phyloP scores from a whole-genome alignment of 495 filamentous ascomycete species.

The Aspergillus mulundensis region DNA sequence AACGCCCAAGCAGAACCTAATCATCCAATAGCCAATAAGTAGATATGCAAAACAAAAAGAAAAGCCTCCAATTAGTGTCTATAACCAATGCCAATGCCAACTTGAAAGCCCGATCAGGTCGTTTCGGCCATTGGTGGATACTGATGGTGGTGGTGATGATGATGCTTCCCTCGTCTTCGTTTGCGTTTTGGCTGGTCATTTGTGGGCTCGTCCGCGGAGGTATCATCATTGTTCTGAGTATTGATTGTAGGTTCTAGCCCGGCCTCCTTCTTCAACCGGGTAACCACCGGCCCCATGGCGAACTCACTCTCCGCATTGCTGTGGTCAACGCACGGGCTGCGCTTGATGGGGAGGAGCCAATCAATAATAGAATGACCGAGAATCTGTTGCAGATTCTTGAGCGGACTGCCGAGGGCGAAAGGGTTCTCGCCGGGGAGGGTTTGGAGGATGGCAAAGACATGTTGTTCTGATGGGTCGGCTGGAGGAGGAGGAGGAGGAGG shows the following conservation, averaged over 20 bases:
- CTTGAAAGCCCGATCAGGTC: neutral
- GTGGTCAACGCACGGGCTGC: constrained; percentile 59
- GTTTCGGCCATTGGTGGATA: neutral
- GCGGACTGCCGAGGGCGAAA: constrained; percentile 61
- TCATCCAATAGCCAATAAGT: too few relatives aligned
- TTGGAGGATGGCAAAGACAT: constrained; percentile 71
- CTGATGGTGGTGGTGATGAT: neutral
- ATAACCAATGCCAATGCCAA: neutral
- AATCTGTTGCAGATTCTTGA: constrained; percentile 67
- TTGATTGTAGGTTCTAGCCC: constrained; percentile 26
- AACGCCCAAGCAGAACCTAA: too few relatives aligned
- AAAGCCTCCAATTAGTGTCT: neutral
- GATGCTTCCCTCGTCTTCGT: constrained; percentile 12
- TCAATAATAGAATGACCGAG: constrained; percentile 68
- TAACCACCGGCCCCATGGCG: constrained; percentile 48
- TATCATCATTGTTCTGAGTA: neutral
- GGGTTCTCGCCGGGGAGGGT: constrained; percentile 74
- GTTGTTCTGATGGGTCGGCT: constrained; percentile 26
- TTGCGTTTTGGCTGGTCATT: constrained; percentile 9
- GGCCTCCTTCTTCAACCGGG: constrained; percentile 45
- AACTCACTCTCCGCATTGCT: constrained; percentile 43
- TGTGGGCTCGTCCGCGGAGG: neutral
- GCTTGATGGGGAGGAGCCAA: constrained; percentile 68
- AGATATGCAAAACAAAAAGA: too few relatives aligned
- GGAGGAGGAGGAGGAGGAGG: neutral